These are phyloP conservation scores for Cyclostephanos invisitatus DNA, from an alignment of 108 stramenopile species.

Conservation along the genomic window DNA sequence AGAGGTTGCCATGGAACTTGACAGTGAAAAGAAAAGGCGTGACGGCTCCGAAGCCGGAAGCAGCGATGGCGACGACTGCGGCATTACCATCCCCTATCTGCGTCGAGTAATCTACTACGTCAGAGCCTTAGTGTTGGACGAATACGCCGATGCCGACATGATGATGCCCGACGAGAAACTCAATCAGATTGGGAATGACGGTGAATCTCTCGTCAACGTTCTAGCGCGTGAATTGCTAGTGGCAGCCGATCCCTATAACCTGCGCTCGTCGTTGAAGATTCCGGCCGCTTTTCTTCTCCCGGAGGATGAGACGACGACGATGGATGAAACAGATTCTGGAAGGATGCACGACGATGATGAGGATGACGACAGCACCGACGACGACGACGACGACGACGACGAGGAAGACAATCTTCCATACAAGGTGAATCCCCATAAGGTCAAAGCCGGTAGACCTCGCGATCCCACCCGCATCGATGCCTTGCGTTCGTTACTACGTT, in stretches of 20 bases:
- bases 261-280: conserved; percentile 29
- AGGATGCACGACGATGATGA: conserved; percentile 2
- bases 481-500: conserved; percentile 63
- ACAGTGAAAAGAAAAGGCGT: background rate
- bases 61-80: background rate
- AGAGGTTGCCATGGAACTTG: conserved; percentile 3
- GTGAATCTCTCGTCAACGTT: conserved; percentile 33
- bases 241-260: conserved; percentile 38
- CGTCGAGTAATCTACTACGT: conserved; percentile 31
- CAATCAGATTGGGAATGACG: conserved; percentile 7
- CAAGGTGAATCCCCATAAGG: conserved; percentile 22
- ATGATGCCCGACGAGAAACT: background rate
- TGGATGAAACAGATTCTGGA: background rate
- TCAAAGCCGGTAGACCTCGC: conserved; percentile 41
- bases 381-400: conserved; percentile 18
- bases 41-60: background rate
- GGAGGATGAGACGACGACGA: background rate
- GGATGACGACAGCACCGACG: conserved; percentile 8
- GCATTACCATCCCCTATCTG: conserved; percentile 28
- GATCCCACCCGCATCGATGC: conserved; percentile 60
- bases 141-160: background rate
- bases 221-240: conserved; percentile 28
- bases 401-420: conserved; percentile 23
- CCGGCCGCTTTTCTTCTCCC: conserved; percentile 33
- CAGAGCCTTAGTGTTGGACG: conserved; percentile 18